A percentile compares a stretch with the other conserved stretches of the same genome.
phyloP scores from a whole-genome alignment of 768 basidiomycete genomes.

The Grammothele lineata region DNA sequence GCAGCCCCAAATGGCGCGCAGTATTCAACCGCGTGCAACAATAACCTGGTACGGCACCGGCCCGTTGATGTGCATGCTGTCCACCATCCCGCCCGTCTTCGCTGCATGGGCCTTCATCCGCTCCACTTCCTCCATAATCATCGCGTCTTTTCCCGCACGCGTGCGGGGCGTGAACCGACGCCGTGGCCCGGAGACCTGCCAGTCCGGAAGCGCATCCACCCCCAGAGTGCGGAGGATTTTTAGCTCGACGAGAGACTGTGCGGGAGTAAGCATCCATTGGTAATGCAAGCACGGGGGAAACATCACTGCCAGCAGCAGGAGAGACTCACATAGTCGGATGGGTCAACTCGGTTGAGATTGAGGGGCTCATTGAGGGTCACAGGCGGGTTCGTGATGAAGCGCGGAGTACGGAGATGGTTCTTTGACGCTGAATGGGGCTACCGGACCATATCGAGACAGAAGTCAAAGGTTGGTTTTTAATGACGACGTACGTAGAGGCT shows the following conservation, averaged over 20 bases:
- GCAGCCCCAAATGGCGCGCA: too few species aligned
- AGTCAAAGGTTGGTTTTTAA: neutral
- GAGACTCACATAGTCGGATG: constrained; percentile 22
- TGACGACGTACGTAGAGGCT: neutral
- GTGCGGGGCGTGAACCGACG: constrained; percentile 21
- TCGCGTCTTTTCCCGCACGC: constrained; percentile 23
- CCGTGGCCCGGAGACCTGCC: constrained; percentile 20
- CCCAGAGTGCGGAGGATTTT: constrained; percentile 32
- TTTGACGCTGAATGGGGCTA: constrained; percentile 32
- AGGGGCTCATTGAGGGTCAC: constrained; percentile 31
- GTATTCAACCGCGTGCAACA: neutral
- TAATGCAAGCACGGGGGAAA: neutral
- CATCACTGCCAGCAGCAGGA: neutral
- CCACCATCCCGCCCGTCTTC: constrained; percentile 20
- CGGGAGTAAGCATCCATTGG: neutral
- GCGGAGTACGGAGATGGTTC: constrained; percentile 30
- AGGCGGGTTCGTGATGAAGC: constrained; percentile 37
- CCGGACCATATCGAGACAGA: neutral
- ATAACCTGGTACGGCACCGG: constrained; percentile 22
- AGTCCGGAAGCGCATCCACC: constrained; percentile 18
- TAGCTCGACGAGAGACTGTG: constrained; percentile 29
- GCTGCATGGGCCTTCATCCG: constrained; percentile 22
- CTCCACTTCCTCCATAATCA: constrained; percentile 22
- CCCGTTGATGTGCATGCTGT: constrained; percentile 27
- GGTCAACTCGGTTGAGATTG: constrained; percentile 27